Evolutionary conservation across 805 yeast species (phyloP).

Genomic region (Nakazawaea holstii): DNA sequence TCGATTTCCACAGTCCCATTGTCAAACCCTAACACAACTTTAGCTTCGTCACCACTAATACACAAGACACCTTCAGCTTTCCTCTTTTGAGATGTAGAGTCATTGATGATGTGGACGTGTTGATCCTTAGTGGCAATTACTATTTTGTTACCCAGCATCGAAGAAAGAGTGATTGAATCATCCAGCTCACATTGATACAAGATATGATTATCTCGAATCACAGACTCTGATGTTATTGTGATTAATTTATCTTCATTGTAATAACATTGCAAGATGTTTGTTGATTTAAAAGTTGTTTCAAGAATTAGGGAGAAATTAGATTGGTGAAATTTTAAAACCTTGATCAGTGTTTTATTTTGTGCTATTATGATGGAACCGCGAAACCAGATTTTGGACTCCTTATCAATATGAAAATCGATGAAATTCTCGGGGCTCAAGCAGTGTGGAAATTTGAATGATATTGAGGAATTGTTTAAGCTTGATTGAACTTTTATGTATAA

Average conservation of each 20-base stretch:
- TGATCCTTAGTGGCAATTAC: background rate
- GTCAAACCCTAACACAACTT: background rate
- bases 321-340: background rate
- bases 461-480: background rate
- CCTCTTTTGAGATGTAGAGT: background rate
- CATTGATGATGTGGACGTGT: background rate
- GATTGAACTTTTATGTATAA: slow-evolving; percentile 3
- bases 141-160: background rate
- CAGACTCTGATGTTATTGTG: background rate
- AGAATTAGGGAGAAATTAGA: too few species aligned
- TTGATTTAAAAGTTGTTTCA: too few species aligned
- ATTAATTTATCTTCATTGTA: background rate
- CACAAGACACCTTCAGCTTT: background rate
- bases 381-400: background rate
- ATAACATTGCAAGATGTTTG: background rate
- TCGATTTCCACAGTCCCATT: background rate
- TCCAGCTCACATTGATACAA: background rate
- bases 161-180: background rate
- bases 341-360: background rate
- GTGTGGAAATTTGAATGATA: background rate
- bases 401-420: background rate
- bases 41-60: background rate
- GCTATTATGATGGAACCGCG: background rate
- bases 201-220: background rate
- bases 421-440: background rate